Evolutionary conservation across 192 early-diverging fungal species (phyloP).

Genomic region (Entophlyctis helioformis): DNA sequence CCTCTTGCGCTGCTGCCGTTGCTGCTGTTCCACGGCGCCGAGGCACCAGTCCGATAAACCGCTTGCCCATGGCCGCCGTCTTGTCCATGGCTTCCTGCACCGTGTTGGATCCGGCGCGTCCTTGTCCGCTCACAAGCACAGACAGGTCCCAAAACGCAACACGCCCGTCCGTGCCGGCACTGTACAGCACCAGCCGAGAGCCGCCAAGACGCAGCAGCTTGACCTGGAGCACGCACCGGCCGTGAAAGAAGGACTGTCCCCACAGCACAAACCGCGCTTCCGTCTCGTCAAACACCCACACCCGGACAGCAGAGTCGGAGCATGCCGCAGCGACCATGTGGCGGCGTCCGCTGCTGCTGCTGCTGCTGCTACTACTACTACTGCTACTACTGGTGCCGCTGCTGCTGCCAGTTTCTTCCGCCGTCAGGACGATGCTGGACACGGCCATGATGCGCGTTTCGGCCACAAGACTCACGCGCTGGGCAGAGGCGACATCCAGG

Average conservation of each 20-base stretch:
- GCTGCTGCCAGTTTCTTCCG: not conserved
- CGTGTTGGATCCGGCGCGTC: not conserved
- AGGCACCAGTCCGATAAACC: too few species aligned
- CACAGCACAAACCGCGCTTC: slow-evolving; percentile 32
- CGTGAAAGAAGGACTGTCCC: slow-evolving; percentile 35
- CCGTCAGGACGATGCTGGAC: slow-evolving; percentile 7
- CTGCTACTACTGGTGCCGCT: slow-evolving; percentile 3
- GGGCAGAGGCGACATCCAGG: slow-evolving; percentile 30
- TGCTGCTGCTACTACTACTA: too few species aligned
- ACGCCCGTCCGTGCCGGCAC: slow-evolving; percentile 19
- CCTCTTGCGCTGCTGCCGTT: too few species aligned
- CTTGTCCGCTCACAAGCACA: not conserved
- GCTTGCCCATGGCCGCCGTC: too few species aligned
- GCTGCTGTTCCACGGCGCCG: too few species aligned
- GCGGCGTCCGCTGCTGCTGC: too few species aligned
- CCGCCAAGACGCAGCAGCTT: slow-evolving; percentile 20
- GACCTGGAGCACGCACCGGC: slow-evolving; percentile 55
- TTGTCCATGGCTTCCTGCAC: too few species aligned
- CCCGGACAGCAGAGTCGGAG: slow-evolving; percentile 54
- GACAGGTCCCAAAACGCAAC: slow-evolving; percentile 12
- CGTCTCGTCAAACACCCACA: slow-evolving; percentile 51
- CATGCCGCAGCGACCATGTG: slow-evolving; percentile 58
- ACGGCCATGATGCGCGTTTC: slow-evolving; percentile 74
- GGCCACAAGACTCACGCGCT: slow-evolving; percentile 30
- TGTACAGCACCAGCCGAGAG: slow-evolving; percentile 5